Evolutionary conservation across 2,329 filamentous ascomycete species (phyloP).

Genomic region (Penicillium thymicola): DNA sequence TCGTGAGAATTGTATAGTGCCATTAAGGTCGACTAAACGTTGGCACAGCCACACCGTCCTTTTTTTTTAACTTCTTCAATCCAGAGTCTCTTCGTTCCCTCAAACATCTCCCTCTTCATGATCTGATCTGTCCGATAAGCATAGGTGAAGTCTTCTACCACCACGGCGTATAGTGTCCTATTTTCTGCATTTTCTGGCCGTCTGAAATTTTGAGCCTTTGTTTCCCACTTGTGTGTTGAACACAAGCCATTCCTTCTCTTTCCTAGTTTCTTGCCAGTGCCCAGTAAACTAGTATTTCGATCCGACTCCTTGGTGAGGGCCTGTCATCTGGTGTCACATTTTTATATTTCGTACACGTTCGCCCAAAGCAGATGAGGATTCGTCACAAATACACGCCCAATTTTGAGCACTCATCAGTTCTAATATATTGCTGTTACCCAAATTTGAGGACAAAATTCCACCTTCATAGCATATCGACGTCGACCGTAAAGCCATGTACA

Average conservation of each 20-base stretch:
- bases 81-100: neutral
- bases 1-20: conserved; percentile 20
- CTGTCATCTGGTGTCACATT: neutral
- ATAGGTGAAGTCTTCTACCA: conserved; percentile 18
- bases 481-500: neutral
- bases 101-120: conserved; percentile 2
- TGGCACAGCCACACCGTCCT: neutral
- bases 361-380: neutral
- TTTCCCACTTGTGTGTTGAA: neutral
- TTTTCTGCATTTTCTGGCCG: conserved; percentile 11
- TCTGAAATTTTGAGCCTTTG: neutral
- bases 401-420: neutral
- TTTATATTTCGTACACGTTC: neutral
- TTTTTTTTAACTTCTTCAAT: neutral
- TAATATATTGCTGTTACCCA: neutral
- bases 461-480: neutral
- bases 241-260: neutral
- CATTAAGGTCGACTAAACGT: conserved; percentile 34
- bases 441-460: neutral
- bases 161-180: conserved; percentile 21
- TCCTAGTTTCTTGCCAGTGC: neutral
- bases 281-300: neutral
- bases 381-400: neutral
- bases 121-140: conserved; percentile 19
- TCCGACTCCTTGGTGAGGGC: neutral